Evolutionary conservation across 2,329 filamentous ascomycete genomes (phyloP).

Genomic region (Diaporthe ilicicola): DNA sequence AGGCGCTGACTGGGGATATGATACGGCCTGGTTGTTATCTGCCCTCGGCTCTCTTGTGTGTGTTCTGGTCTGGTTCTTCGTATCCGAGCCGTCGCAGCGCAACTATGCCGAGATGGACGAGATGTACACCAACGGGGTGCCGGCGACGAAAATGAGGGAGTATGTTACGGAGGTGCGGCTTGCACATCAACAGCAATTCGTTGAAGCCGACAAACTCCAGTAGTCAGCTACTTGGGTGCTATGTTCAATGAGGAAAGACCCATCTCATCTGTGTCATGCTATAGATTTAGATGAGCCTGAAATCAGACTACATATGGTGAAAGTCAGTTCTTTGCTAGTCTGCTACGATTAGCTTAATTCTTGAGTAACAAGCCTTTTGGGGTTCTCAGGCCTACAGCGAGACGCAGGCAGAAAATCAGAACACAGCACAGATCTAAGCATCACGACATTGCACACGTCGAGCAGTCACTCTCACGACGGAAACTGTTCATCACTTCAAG

Average conservation of each 20-base stretch:
- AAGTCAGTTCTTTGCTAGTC: no score
- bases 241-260: no score
- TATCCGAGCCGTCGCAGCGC: slow-evolving; percentile 37
- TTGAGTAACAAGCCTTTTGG: no score
- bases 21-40: slow-evolving; percentile 37
- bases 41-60: slow-evolving; percentile 32
- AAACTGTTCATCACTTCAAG: neutral
- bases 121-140: slow-evolving; percentile 37
- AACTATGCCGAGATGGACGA: slow-evolving; percentile 39
- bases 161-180: slow-evolving; percentile 34
- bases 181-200: slow-evolving; percentile 1
- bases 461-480: no score
- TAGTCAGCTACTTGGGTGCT: neutral
- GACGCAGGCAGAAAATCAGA: no score
- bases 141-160: slow-evolving; percentile 35
- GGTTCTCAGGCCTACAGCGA: no score
- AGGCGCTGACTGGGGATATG: slow-evolving; percentile 36
- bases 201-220: neutral
- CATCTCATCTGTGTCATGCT: no score
- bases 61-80: slow-evolving; percentile 34
- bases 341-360: no score
- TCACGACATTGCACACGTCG: neutral
- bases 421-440: no score
- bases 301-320: no score
- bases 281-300: no score